Evolutionary conservation across 352 stramenopile species (phyloP), one percentile per base, ranked within the genome.

Genomic region (Globisporangium apiculatum): DNA sequence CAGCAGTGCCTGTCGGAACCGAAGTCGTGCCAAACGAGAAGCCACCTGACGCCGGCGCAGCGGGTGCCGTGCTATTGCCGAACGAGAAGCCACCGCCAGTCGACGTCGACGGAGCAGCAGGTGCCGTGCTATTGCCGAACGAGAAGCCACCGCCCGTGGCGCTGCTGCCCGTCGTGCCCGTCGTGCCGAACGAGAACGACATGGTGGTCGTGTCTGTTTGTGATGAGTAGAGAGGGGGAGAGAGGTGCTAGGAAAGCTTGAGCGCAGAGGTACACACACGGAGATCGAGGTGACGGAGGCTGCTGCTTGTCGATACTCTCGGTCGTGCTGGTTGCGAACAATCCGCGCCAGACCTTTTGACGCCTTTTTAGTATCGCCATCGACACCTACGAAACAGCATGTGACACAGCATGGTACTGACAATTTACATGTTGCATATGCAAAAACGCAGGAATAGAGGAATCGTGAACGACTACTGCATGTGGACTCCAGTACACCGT

Each of bases 41-140:
- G 12, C 60, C 54, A 4, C 56, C 35, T 4, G 12, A 7, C 6
- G 45, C 4, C n/a, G 45, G 4, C 3, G 45, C 35, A n/a, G 48
- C 45, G 45, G n/a, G n/a, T n/a, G n/a, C n/a, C n/a, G n/a, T n/a
- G n/a, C n/a, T n/a, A n/a, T 35, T 51, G 45, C 68, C 67, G 42
- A 75, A 78, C 57, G 53, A 62, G 48, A 78, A 78, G 47, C 70
- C 47, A 14, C 57, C 61, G 48, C 70, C 40, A 14, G 48, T 24
- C 45, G 18, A 24, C 18, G 45, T 48, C 2, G 45, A 31, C 15
- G 45, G 45, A 1, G 45, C 45, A 7, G 45, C 15, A 31, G 45
- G 2, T 15, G 11, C n/a, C 12, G 45, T 31, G 11, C 5, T 48
- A 6, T 15, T 17, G 45, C 45, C 45, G n/a, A 48, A 48, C 24